Evolutionary conservation across 345 rosid genomes (phyloP), one percentile per base, ranked within the genome.

Genomic region (Trapa bicornis): DNA sequence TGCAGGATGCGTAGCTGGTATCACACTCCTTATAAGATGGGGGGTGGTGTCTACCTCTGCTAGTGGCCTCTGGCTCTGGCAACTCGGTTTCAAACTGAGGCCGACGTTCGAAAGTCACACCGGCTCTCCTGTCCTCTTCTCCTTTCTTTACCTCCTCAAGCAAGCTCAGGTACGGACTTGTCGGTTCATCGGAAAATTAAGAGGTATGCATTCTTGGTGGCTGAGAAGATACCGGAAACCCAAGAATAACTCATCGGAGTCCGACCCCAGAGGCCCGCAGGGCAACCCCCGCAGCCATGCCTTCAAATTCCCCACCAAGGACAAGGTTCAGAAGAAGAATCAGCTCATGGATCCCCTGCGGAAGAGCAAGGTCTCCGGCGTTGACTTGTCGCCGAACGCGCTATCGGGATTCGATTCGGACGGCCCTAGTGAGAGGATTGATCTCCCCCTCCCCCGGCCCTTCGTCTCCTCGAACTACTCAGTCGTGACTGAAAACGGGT

Each of bases 361-460:
- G 12, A 45, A 81, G 83, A 84, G 84, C 77, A 79, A 75, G 53
- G 91, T 63, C 29, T 17, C 39, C 63, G 75, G 80, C 39, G 68
- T 72, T 14, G 37, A 22, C 38, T 81, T 85, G 16, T 76, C 80
- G 36, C 78, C 89, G 2, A 88, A 82, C 16, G 89, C 80, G 14
- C 89, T 89, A 73, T 81, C 80, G 22, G 91, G 91, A n/a, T 89
- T 87, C 65, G 96, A 89, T 33, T 90, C 90, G 47, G 98, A 88
- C 76, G 77, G 87, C 1, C 76, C 29, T 1, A 88, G 53, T 37
- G 67, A 79, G 69, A 86, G 79, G 75, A 80, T 69, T 58, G 79
- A 92, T 6, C 89, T 79, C 65, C 99, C 99, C 52, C 72, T 94
- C 66, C 99, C 99, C 12, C 79, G 75, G n/a, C 99, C 99, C 3